Conservation (phyloP, 1,284 basidiomycete genomes). For the Ustilago xerochloae region DNA sequence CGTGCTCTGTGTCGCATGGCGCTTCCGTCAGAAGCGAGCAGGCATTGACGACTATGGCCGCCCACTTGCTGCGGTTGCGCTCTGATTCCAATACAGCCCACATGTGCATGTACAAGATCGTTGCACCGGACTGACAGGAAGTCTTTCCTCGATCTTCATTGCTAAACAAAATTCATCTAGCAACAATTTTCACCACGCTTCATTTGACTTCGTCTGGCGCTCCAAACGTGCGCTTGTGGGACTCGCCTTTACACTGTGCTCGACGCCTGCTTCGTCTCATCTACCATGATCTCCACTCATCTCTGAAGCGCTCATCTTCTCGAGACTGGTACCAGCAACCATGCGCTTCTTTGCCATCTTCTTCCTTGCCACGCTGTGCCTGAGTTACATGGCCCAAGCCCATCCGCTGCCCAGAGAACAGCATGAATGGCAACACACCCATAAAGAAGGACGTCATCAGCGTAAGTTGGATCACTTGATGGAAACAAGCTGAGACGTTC, state of each 20-base stretch:
- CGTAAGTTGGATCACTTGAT: too few relatives aligned
- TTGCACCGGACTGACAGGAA: too few relatives aligned
- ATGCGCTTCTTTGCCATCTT: constrained; percentile 1
- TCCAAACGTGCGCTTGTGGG: too few relatives aligned
- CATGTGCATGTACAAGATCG: too few relatives aligned
- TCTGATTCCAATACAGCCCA: constrained; percentile 14
- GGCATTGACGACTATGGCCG: constrained; percentile 94
- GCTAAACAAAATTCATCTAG: too few relatives aligned
- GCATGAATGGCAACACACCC: too few relatives aligned
- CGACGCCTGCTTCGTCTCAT: not conserved
- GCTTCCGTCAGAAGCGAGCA: constrained; percentile 74
- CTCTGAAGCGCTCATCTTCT: not conserved
- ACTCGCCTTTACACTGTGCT: not conserved
- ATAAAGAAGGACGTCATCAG: not conserved
- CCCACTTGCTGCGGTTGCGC: constrained; percentile 70
- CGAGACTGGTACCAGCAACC: not conserved
- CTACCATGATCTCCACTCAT: not conserved
- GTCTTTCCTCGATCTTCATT: too few relatives aligned
- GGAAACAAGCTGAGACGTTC: too few relatives aligned
- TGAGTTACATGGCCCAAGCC: not conserved
- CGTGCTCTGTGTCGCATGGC: constrained; percentile 69
- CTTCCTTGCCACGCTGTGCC: not conserved
- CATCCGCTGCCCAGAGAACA: not conserved
- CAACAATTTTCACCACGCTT: too few relatives aligned
- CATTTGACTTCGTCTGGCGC: too few relatives aligned